A percentile compares a stretch with the other conserved stretches of the same genome.
Conservation (phyloP, 1,284 basidiomycete genomes). For the Rhodotorula sp. region DNA sequence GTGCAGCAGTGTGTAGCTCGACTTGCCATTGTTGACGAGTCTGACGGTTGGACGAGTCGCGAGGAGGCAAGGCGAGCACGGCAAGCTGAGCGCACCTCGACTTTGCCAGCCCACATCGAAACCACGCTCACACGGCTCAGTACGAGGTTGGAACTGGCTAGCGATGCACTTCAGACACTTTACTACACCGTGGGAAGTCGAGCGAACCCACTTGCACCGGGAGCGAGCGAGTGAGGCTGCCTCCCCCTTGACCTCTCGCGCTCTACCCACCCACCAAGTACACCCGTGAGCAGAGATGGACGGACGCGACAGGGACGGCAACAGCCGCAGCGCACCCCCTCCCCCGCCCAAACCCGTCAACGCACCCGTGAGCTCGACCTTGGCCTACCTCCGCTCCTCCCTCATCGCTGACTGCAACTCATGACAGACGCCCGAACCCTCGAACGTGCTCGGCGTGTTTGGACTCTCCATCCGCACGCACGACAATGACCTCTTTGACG, state of each 20-base stretch:
- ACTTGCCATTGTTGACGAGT: constrained; percentile 17
- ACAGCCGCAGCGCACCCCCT: constrained; percentile 5
- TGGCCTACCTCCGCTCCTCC: constrained; percentile 6
- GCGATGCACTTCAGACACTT: too few species aligned
- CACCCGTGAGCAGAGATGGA: not conserved
- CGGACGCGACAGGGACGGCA: not conserved
- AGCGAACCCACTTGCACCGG: too few species aligned
- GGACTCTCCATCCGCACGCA: constrained; percentile 91
- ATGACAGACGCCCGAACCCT: constrained; percentile 61
- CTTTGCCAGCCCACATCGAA: not conserved
- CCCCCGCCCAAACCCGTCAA: constrained; percentile 17
- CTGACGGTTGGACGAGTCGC: constrained; percentile 7
- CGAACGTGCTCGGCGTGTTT: constrained; percentile 90
- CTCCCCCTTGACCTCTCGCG: too few species aligned
- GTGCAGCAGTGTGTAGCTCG: not conserved
- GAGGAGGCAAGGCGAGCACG: not conserved
- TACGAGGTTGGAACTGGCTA: too few species aligned
- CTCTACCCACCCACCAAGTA: not conserved
- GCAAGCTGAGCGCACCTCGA: not conserved
- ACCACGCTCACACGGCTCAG: not conserved
- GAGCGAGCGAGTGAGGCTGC: too few species aligned
- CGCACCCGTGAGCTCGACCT: constrained; percentile 30
- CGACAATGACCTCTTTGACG: constrained; percentile 90
- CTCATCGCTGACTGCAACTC: constrained; percentile 20
- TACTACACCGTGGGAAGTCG: too few species aligned